Percentiles rank a stretch among this genome's conserved stretches.
These are phyloP conservation scores for Colletotrichum sp. DNA, from an alignment of 2,329 filamentous ascomycete species.

Conservation along the genomic window DNA sequence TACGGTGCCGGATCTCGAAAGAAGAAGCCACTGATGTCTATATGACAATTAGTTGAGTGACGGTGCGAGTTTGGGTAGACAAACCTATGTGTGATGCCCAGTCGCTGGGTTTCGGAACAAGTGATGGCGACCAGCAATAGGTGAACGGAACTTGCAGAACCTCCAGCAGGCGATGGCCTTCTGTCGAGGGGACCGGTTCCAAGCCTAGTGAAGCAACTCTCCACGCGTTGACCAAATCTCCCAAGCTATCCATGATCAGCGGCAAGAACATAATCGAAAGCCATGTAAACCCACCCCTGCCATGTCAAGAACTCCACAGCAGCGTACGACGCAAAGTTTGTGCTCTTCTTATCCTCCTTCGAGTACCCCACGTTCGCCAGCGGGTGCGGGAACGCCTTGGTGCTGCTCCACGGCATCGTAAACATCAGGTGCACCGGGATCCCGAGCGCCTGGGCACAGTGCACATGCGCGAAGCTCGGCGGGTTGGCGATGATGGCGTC, in stretches of 20 bases:
- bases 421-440: slow-evolving; percentile 54
- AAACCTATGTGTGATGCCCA: slow-evolving; percentile 66
- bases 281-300: slow-evolving; percentile 57
- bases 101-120: slow-evolving; percentile 70
- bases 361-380: slow-evolving; percentile 71
- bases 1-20: slow-evolving; percentile 64
- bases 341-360: slow-evolving; percentile 53
- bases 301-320: slow-evolving; percentile 79
- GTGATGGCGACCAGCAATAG: slow-evolving; percentile 77
- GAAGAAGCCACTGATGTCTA: slow-evolving; percentile 66
- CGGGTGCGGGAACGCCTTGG: slow-evolving; percentile 75
- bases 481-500: slow-evolving; percentile 58
- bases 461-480: slow-evolving; percentile 51
- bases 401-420: slow-evolving; percentile 78
- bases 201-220: slow-evolving; percentile 69
- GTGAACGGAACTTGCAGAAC: slow-evolving; percentile 74
- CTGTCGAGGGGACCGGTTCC: slow-evolving; percentile 72
- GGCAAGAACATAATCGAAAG: neutral
- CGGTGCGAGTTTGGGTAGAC: slow-evolving; percentile 34
- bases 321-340: slow-evolving; percentile 74
- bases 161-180: slow-evolving; percentile 73
- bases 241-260: slow-evolving; percentile 43
- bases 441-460: slow-evolving; percentile 49
- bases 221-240: slow-evolving; percentile 87
- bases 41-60: neutral